Percentiles rank a stretch among this genome's conserved stretches.
These are phyloP conservation scores for Geotrichum histeridarum DNA, from an alignment of 1,139 yeast species.

Conservation along the genomic window DNA sequence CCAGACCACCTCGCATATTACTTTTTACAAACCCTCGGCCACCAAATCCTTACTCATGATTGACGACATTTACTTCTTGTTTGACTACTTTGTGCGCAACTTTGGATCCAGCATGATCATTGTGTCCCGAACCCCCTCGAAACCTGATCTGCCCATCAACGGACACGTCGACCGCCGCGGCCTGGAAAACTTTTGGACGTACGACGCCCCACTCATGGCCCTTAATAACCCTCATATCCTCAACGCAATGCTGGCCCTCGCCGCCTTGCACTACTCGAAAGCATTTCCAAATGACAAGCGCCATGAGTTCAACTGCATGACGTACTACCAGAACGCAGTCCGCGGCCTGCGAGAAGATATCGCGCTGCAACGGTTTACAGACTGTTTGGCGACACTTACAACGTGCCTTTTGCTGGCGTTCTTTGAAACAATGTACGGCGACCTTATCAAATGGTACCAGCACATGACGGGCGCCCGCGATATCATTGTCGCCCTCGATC, in stretches of 20 bases:
- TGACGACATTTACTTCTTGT: constrained; percentile 5
- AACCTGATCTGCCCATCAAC: background rate
- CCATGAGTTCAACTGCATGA: constrained; percentile 5
- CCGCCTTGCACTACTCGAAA: constrained; percentile 12
- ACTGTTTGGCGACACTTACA: constrained; percentile 15
- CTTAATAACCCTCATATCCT: constrained; percentile 14
- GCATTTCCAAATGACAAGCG: background rate
- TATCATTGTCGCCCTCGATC: constrained; percentile 10
- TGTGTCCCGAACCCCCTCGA: background rate
- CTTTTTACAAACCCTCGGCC: background rate
- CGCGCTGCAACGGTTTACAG: background rate
- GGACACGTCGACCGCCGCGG: constrained; percentile 11
- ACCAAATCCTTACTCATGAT: constrained; percentile 4
- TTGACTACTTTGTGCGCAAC: constrained; percentile 6
- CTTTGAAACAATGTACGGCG: constrained; percentile 19
- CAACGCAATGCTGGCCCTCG: constrained; percentile 14
- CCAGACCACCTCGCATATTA: background rate
- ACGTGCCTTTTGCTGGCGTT: constrained; percentile 18
- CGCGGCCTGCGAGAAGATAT: constrained; percentile 12
- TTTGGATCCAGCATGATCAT: constrained; percentile 9
- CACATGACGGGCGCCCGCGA: constrained; percentile 22
- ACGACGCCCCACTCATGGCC: constrained; percentile 18
- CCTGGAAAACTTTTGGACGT: constrained; percentile 19
- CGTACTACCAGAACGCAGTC: constrained; percentile 13
- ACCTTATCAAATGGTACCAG: constrained; percentile 19